Conservation (phyloP, 352 stramenopile genomes). For the Phytophthora crassamura region DNA sequence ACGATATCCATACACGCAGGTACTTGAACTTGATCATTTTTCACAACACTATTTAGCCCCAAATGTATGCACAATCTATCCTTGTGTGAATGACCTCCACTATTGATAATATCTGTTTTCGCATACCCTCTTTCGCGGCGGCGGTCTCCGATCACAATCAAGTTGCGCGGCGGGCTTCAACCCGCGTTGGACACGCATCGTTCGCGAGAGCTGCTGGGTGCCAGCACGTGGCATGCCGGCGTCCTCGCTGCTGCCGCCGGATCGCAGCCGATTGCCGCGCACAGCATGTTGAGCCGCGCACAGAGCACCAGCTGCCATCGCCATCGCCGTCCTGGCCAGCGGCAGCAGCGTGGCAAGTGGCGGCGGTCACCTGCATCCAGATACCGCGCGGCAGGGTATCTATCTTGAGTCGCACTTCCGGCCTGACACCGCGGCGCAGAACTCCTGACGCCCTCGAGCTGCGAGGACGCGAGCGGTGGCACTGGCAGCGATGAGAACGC, state of each 20-base stretch:
- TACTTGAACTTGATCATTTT: too few species aligned
- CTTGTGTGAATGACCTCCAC: too few species aligned
- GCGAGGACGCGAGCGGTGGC: too few species aligned
- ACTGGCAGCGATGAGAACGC: too few species aligned
- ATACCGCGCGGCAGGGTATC: slow-evolving; percentile 14
- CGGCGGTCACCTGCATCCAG: slow-evolving; percentile 8
- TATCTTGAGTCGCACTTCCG: slow-evolving; percentile 6
- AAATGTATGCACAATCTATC: too few species aligned
- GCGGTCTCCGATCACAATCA: slow-evolving; percentile 16
- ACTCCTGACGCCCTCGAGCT: too few species aligned
- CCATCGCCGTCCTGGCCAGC: not conserved
- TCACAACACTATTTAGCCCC: too few species aligned
- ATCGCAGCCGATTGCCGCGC: slow-evolving; percentile 3
- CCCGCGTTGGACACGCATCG: slow-evolving; percentile 23
- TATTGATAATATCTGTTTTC: too few species aligned
- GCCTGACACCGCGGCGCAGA: too few species aligned
- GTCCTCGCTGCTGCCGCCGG: slow-evolving; percentile 5
- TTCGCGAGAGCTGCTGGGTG: not conserved
- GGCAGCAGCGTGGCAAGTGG: not conserved
- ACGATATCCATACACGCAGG: too few species aligned
- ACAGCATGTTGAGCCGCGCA: not conserved
- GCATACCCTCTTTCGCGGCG: not conserved
- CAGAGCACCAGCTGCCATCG: not conserved
- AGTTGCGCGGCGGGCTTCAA: slow-evolving; percentile 24
- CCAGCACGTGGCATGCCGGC: not conserved